These are phyloP conservation scores for Fusarium lyarnte DNA, from an alignment of 2,329 filamentous ascomycete species.

Conservation along the genomic window DNA sequence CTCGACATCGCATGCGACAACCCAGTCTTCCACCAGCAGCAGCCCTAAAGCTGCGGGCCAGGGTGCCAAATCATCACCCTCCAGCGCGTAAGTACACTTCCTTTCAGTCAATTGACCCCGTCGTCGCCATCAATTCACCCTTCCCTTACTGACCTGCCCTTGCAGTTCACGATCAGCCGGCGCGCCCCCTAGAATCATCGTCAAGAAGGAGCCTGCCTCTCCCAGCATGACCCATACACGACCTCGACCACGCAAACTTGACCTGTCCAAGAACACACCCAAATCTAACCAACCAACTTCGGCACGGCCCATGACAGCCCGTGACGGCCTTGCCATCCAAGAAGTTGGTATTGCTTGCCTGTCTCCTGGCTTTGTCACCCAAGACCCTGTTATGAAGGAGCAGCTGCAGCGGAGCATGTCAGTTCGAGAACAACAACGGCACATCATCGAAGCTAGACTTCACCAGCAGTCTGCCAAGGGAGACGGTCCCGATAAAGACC, in stretches of 20 bases:
- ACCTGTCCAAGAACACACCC: slow-evolving; percentile 74
- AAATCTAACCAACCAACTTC: slow-evolving; percentile 65
- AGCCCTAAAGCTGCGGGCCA: slow-evolving; percentile 59
- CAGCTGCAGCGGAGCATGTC: slow-evolving; percentile 94
- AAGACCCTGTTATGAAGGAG: slow-evolving; percentile 96
- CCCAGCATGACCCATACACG: slow-evolving; percentile 79
- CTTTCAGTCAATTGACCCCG: background rate
- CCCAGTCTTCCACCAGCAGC: slow-evolving; percentile 62
- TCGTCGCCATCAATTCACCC: slow-evolving; percentile 8
- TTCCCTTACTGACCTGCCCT: slow-evolving; percentile 19
- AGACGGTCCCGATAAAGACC: slow-evolving; percentile 71
- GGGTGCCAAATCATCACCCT: slow-evolving; percentile 64
- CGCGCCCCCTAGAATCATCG: slow-evolving; percentile 80
- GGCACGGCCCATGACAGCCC: slow-evolving; percentile 79
- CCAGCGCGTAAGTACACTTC: slow-evolving; percentile 64
- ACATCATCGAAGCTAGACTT: slow-evolving; percentile 90
- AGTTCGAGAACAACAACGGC: slow-evolving; percentile 91
- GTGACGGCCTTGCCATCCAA: slow-evolving; percentile 84
- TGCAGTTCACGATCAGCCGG: slow-evolving; percentile 43
- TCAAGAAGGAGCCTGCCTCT: slow-evolving; percentile 96
- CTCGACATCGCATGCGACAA: slow-evolving; percentile 54
- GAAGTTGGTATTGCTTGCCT: slow-evolving; percentile 94
- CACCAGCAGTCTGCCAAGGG: slow-evolving; percentile 88
- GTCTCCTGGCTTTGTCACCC: slow-evolving; percentile 94
- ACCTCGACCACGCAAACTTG: slow-evolving; percentile 79